Conservation (phyloP, 441 rosid species). For the Erysimum cheiri region DNA sequence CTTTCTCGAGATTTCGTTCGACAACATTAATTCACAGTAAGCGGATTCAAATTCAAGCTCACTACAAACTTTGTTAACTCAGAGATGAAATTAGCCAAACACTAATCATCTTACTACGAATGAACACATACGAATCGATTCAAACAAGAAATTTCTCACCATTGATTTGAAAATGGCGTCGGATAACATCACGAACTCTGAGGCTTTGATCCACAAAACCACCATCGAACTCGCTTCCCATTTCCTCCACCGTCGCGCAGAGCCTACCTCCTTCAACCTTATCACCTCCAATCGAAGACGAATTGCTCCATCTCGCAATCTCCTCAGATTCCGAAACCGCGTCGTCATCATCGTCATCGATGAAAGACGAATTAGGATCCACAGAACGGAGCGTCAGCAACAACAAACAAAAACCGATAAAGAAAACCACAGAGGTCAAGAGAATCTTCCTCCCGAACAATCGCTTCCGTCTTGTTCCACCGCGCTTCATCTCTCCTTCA, state of each 20-base stretch:
- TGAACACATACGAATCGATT: not conserved
- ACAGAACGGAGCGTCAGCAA: conserved; percentile 60
- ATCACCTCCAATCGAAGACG: conserved; percentile 25
- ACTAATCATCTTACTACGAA: not conserved
- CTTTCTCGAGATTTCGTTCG: not conserved
- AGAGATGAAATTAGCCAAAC: not conserved
- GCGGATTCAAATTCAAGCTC: not conserved
- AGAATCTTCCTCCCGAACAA: conserved; percentile 52
- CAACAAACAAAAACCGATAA: conserved; percentile 58
- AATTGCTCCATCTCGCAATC: conserved; percentile 21
- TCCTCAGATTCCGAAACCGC: conserved; percentile 38
- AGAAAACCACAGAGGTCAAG: conserved; percentile 48
- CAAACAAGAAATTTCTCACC: conserved; percentile 48
- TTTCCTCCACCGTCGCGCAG: conserved; percentile 92
- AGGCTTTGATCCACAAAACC: conserved; percentile 62
- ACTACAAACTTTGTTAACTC: not conserved
- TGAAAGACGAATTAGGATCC: conserved; percentile 52
- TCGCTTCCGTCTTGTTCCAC: conserved; percentile 56
- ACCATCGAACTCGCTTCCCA: conserved; percentile 71
- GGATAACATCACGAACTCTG: conserved; percentile 64
- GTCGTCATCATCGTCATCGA: conserved; percentile 43
- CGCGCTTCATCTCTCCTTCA: conserved; percentile 50
- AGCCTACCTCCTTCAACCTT: conserved; percentile 40
- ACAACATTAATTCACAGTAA: not conserved
- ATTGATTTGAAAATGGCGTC: conserved; percentile 59